Conservation (phyloP, 2,329 filamentous ascomycete genomes). For the Decorospora gaudefroyi region DNA sequence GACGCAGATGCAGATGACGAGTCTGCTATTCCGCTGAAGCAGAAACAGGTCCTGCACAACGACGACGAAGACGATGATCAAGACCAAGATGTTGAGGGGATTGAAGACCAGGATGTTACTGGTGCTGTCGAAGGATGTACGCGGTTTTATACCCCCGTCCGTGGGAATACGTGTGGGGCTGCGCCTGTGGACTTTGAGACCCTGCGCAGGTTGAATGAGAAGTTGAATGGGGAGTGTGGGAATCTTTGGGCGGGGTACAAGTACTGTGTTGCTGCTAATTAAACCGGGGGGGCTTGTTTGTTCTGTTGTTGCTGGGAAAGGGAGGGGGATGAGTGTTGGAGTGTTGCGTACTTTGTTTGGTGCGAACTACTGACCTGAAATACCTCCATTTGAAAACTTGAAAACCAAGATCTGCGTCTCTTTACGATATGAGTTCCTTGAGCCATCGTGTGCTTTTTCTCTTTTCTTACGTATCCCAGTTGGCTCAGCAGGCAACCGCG, state of each 20-base stretch:
- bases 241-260: conserved; percentile 47
- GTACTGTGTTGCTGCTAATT: conserved; percentile 43
- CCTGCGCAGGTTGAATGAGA: conserved; percentile 39
- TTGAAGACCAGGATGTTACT: conserved; percentile 7
- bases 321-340: too few relatives aligned
- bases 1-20: not conserved
- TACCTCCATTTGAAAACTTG: too few relatives aligned
- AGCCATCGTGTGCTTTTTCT: too few relatives aligned
- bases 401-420: too few relatives aligned
- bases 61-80: not conserved
- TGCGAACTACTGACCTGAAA: too few relatives aligned
- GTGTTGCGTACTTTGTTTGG: too few relatives aligned
- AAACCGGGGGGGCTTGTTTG: too few relatives aligned
- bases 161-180: conserved; percentile 41
- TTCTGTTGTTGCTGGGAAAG: too few relatives aligned
- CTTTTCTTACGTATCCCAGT: too few relatives aligned
- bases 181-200: conserved; percentile 36
- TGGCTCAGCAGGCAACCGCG: too few relatives aligned
- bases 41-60: not conserved
- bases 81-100: not conserved
- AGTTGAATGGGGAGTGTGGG: conserved; percentile 38
- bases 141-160: conserved; percentile 38
- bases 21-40: too few relatives aligned
- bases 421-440: too few relatives aligned
- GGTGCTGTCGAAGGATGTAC: conserved; percentile 33